phyloP scores from a whole-genome alignment of 2,329 filamentous ascomycete species.

The Talaromyces rugulosus region DNA sequence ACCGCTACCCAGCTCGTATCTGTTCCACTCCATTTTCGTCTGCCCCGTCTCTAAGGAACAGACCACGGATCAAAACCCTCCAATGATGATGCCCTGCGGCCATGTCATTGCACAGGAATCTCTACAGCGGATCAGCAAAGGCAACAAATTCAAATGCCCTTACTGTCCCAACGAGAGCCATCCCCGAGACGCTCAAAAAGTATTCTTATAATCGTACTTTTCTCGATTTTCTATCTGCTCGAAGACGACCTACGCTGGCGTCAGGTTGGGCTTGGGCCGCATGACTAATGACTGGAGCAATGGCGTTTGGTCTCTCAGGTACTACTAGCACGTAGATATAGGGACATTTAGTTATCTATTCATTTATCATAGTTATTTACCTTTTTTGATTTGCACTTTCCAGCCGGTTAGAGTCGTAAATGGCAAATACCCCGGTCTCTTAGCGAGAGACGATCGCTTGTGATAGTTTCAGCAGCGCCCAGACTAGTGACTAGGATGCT shows the following conservation, averaged over 20 bases:
- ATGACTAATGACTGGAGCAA: constrained; percentile 1
- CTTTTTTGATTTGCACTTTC: neutral
- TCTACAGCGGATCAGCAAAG: constrained; percentile 73
- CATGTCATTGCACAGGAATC: constrained; percentile 89
- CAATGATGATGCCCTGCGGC: constrained; percentile 94
- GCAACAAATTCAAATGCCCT: constrained; percentile 83
- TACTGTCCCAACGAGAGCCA: constrained; percentile 87
- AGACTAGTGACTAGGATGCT: neutral
- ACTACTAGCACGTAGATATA: constrained; percentile 5
- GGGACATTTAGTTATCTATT: neutral
- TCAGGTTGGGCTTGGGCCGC: neutral
- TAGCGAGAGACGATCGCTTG: neutral
- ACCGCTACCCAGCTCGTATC: constrained; percentile 59
- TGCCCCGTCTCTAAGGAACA: constrained; percentile 97
- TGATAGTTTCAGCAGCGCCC: neutral
- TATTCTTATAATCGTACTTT: constrained; percentile 54
- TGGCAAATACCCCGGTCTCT: neutral
- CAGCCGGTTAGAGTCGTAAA: neutral
- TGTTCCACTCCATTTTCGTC: constrained; percentile 95
- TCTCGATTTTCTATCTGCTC: neutral
- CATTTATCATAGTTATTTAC: neutral
- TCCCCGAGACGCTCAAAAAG: constrained; percentile 69
- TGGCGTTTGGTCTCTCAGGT: constrained; percentile 5
- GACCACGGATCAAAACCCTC: constrained; percentile 85
- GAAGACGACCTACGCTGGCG: constrained; percentile 2